Evolutionary conservation across 2,329 filamentous ascomycete species (phyloP), one percentile per base, ranked within the genome.

Genomic region (Cordyceps javanica): DNA sequence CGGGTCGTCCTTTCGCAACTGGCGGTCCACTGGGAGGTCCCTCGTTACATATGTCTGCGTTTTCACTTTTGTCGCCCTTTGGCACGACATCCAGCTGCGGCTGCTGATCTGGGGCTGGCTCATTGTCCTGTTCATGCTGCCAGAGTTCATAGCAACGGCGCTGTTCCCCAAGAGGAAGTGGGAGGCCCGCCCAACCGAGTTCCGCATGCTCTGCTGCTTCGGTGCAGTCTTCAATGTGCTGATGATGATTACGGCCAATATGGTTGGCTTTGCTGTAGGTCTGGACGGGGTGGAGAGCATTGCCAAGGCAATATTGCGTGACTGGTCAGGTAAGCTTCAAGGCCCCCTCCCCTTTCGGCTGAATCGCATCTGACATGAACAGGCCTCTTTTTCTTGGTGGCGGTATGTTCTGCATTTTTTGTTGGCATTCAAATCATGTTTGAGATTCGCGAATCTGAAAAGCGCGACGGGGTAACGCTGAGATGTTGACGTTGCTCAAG

Each of bases 31-130:
- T 21, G 83, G 80, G 45, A 77, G 82, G 16, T 86, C 85, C 0
- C 77, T 93, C 2, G 66, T 84, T 53, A 97, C 93, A 58, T 94
- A 91, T 69, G 77, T 95, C 2, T 75, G 87, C 5, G 90, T 96
- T 32, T 99, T 99, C 70, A 97, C 91, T 0, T 99, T 99, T 67
- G 94, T 99, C 25, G 95, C 94, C 0, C 78, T 99, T 28, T 99
- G 94, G 94, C 94, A 99, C 73, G 94, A 99, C 66, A 96, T 99
- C 67, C 88, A 96, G 73, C 82, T 97, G 30, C 84, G 88, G 10
- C 78, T 99, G 39, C 80, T 99, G 32, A 88, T 96, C 71, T 99
- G 94, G 94, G 93, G 94, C 28, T 99, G 94, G 94, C 80, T 99
- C 39, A 85, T 99, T 62, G 92, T 95, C 0, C 75, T 97, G 25